phyloP scores from a whole-genome alignment of 805 yeast species.

The Ogataea ganodermae region DNA sequence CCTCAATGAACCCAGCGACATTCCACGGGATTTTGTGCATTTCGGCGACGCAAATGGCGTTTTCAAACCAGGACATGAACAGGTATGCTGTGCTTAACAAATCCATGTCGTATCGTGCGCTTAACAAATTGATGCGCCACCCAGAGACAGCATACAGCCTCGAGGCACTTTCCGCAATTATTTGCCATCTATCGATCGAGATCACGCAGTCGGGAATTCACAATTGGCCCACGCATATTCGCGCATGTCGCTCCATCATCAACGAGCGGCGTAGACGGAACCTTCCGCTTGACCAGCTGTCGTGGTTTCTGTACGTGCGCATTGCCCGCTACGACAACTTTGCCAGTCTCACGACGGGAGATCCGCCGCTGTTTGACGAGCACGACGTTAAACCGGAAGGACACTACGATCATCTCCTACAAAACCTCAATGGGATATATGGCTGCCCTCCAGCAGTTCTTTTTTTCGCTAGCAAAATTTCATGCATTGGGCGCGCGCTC shows the following conservation, averaged over 20 bases:
- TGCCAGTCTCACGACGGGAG: slow-evolving; percentile 14
- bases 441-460: slow-evolving; percentile 11
- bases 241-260: slow-evolving; percentile 13
- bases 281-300: slow-evolving; percentile 7
- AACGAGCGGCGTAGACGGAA: slow-evolving; percentile 7
- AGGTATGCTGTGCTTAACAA: slow-evolving; percentile 6
- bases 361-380: slow-evolving; percentile 13
- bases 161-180: slow-evolving; percentile 14
- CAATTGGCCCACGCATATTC: slow-evolving; percentile 13
- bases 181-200: slow-evolving; percentile 14
- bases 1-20: slow-evolving; percentile 12
- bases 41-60: slow-evolving; percentile 15
- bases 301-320: slow-evolving; percentile 13
- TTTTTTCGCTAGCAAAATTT: slow-evolving; percentile 9
- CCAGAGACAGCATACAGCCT: slow-evolving; percentile 13
- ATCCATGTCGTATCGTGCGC: slow-evolving; percentile 8
- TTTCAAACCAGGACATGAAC: slow-evolving; percentile 6
- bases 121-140: slow-evolving; percentile 5
- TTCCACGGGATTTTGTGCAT: slow-evolving; percentile 12
- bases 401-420: slow-evolving; percentile 8
- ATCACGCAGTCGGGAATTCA: slow-evolving; percentile 13
- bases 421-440: slow-evolving; percentile 9
- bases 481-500: slow-evolving; percentile 8
- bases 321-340: slow-evolving; percentile 15
- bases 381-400: slow-evolving; percentile 6